Evolutionary conservation across 2,329 filamentous ascomycete genomes (phyloP), one percentile per base, ranked within the genome.

Genomic region (Xylariales sp.): DNA sequence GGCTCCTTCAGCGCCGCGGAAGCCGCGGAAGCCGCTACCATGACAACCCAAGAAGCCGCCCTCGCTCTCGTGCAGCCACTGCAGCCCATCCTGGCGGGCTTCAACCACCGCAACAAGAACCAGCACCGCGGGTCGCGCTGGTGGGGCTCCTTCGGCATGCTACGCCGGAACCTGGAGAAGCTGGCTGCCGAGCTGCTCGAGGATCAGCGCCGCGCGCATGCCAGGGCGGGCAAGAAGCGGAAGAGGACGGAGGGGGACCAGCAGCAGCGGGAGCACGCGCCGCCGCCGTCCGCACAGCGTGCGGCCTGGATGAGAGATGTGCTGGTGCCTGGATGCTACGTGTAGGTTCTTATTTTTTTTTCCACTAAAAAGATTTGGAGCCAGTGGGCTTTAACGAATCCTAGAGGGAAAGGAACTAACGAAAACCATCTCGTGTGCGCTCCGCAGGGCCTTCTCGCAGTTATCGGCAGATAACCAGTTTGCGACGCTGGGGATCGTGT

Each of bases 51-150:
- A 23, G 37, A 21, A 13, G n/a, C 24, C 23, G 43, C 52, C 31
- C 44, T 52, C 37, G 43, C 48, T 33, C 47, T 54, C 18, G 62
- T 78, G 29, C 40, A 51, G 3, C 57, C 67, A 3, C 54, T 71
- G 19, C 50, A 66, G 19, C 58, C 74, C 34, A 63, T 90, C 32
- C 77, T 96, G 30, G 72, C 83, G 53, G 75, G 85, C 48, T 77
- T 94, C 52, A 78, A 83, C 61, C 81, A 88, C 57, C 87, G 89
- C 52, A 93, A 96, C 68, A 83, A 82, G 56, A 97, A 96, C 66
- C 91, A 97, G 65, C 91, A 97, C 61, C 81, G 81, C 39, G 72
- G 76, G 45, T 76, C 82, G 20, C 78, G 80, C 55, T 98, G 91
- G 91, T 97, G 86, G 79, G 57, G 65, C 13, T 77, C 80, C 51